These are phyloP conservation scores for Nicotiana rustica DNA, from an alignment of 305 asterid species.

Conservation along the genomic window DNA sequence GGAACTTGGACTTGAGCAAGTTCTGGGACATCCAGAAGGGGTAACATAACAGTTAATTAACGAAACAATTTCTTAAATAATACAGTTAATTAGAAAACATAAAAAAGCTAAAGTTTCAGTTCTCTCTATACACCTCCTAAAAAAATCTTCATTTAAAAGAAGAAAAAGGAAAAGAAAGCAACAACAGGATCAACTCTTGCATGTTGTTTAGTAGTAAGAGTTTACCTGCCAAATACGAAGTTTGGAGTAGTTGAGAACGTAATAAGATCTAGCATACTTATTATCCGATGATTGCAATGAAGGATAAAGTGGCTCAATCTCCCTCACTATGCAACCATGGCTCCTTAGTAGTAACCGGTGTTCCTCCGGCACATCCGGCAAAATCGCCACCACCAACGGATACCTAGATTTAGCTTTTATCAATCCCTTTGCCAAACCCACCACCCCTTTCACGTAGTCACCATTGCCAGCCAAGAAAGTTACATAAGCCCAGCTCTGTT, in stretches of 20 bases:
- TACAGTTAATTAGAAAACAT: no score
- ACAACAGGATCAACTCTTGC: no score
- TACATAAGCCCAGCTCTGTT: slow-evolving; percentile 38
- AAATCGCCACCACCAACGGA: slow-evolving; percentile 50
- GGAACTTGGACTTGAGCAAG: background rate
- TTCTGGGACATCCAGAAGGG: background rate
- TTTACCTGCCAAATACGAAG: slow-evolving; percentile 51
- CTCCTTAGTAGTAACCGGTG: slow-evolving; percentile 44
- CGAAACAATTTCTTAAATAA: background rate
- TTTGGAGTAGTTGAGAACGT: slow-evolving; percentile 51
- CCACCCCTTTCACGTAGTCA: slow-evolving; percentile 57
- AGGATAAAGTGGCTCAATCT: slow-evolving; percentile 50
- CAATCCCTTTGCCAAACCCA: slow-evolving; percentile 53
- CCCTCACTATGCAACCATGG: slow-evolving; percentile 50
- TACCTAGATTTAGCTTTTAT: slow-evolving; percentile 47
- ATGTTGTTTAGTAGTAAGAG: background rate
- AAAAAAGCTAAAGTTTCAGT: background rate
- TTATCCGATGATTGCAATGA: slow-evolving; percentile 36
- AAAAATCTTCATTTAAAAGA: no score
- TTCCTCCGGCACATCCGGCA: slow-evolving; percentile 53
- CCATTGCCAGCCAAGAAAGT: slow-evolving; percentile 53
- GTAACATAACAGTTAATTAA: background rate
- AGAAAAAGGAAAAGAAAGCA: background rate
- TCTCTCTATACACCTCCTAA: background rate
- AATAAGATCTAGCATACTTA: slow-evolving; percentile 48